These are phyloP conservation scores for Paracoccidioides brasiliensis DNA, from an alignment of 2,329 filamentous ascomycete genomes.

Conservation along the genomic window DNA sequence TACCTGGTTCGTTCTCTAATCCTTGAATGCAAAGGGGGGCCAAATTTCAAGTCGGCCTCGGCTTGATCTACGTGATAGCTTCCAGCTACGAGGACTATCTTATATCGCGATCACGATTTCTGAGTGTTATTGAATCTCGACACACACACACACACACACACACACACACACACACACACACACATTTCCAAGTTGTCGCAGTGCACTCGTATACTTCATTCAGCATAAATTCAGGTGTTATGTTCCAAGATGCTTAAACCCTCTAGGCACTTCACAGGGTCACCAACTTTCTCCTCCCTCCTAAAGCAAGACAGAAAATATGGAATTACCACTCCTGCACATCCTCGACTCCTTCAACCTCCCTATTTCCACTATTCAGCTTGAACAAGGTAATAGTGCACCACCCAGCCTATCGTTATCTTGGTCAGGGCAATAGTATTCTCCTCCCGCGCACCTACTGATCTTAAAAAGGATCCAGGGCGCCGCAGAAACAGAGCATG, in stretches of 20 bases:
- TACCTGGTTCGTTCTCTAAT: background rate
- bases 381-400: background rate
- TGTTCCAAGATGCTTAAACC: no score
- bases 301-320: background rate
- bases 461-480: conserved; percentile 4
- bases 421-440: conserved; percentile 4
- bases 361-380: background rate
- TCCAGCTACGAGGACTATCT: no score
- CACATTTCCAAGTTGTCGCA: no score
- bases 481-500: conserved; percentile 3
- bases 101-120: no score
- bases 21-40: background rate
- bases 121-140: no score
- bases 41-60: background rate
- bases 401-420: conserved; percentile 1
- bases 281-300: background rate
- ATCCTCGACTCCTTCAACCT: conserved; percentile 3
- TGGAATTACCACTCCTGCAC: background rate
- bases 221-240: no score
- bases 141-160: no score
- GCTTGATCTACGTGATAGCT: background rate
- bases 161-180: no score
- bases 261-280: no score
- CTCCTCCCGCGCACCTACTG: background rate
- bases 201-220: no score